Base-by-base conservation (phyloP, 495 filamentous ascomycete species). In the Hypomontagnella monticulosa region DNA sequence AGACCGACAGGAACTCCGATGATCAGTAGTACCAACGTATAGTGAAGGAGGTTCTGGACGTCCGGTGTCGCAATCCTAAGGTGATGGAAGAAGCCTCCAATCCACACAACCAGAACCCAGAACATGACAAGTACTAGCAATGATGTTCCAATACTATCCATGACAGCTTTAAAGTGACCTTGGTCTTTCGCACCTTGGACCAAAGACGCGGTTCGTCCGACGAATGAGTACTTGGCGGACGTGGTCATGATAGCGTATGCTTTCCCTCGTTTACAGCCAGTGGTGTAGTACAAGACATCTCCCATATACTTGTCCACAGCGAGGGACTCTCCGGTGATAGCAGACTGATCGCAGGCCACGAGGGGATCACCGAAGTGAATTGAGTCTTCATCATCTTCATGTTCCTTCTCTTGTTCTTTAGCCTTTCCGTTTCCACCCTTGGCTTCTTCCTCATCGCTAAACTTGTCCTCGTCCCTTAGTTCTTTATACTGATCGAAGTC, bases 1-100 rank as follows among this genome's bases (percentile, higher is more conserved):
- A 97, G 91, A 90, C 93, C 93, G 76, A 97, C 93, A 59, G 93
- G 93, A 32, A 97, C 93, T 83, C 93, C 93, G 62, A 97, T 91
- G 71, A 97, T 95, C 57, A 93, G 86, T 59, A 97, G 87, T 58
- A 90, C 91, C 57, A 86, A 88, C 19, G 93, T 95, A 78, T 91
- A 95, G 72, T 92, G 87, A 53, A 97, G 83, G 58, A 96, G 93
- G 15, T 73, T 77, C 37, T 69, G 65, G 9, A 60, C 43, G 19
- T 60, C 2, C 0, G 71, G 71, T 10, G 61, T 71, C 40, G 88
- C 85, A 59, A 92, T 94, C 46, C 65, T 69, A 63, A 92, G 90
- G 67, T 89, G 90, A 46, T 91, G 90, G 80, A 92, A 96, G 80
- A 92, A 96, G 5, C 88, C 89, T 15, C 89, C 82, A 56, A 96